phyloP scores from a whole-genome alignment of 1,139 yeast genomes.

The Geotrichum cucujoidarum region DNA sequence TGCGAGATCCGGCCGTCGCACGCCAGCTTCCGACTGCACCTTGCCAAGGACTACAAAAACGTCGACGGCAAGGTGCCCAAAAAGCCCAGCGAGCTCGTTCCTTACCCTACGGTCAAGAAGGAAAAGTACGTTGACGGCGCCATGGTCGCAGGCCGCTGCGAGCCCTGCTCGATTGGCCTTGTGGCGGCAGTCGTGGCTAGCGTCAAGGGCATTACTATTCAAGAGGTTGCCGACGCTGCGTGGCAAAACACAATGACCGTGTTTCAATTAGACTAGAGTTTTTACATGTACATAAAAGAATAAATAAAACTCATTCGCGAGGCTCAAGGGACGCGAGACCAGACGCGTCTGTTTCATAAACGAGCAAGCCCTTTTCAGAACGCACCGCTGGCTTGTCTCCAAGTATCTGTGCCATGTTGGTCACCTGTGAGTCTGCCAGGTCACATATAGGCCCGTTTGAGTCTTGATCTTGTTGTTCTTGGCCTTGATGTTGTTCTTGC shows the following conservation, averaged over 20 bases:
- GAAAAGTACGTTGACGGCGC: conserved; percentile 49
- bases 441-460: too few species aligned
- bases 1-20: conserved; percentile 87
- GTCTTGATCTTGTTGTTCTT: too few species aligned
- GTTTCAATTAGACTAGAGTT: conserved; percentile 40
- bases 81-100: conserved; percentile 39
- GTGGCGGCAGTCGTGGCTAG: conserved; percentile 76
- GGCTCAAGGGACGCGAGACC: too few species aligned
- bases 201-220: conserved; percentile 48
- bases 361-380: neutral
- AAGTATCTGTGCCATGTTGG: neutral
- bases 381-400: neutral
- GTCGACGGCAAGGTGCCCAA: conserved; percentile 40
- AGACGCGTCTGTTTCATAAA: too few species aligned
- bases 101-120: conserved; percentile 60
- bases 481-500: too few species aligned
- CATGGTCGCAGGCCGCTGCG: conserved; percentile 79
- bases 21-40: conserved; percentile 55
- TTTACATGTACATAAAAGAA: neutral
- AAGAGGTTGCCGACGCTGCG: conserved; percentile 53
- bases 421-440: too few species aligned
- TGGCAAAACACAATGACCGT: conserved; percentile 60
- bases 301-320: too few species aligned
- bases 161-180: conserved; percentile 78
- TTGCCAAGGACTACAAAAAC: conserved; percentile 36